phyloP scores from a whole-genome alignment of 78 protist genomes.

The Speleostelium caveatum region DNA sequence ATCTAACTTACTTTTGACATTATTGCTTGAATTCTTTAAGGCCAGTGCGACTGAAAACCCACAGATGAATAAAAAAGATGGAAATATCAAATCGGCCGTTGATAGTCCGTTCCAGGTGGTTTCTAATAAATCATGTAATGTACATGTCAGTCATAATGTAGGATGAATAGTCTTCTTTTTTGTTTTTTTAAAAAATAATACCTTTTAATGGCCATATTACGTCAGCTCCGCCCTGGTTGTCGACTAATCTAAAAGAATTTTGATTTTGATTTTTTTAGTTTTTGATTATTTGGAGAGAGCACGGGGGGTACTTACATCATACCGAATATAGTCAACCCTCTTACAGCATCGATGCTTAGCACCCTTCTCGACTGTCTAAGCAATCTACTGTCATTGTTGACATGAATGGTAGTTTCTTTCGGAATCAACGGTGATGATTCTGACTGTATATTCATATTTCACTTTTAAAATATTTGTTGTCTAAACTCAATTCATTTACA shows the following conservation, averaged over 20 bases:
- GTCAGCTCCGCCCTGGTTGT: constrained; percentile 62
- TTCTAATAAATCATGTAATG: too few relatives aligned
- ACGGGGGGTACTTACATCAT: constrained; percentile 30
- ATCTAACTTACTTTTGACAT: constrained; percentile 16
- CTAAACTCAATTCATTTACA: too few relatives aligned
- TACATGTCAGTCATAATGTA: too few relatives aligned
- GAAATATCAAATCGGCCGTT: constrained; percentile 65
- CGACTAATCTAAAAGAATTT: constrained; percentile 34
- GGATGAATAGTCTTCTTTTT: neutral
- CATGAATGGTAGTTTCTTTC: too few relatives aligned
- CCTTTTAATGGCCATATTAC: constrained; percentile 64
- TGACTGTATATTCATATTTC: too few relatives aligned
- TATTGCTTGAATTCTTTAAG: constrained; percentile 53
- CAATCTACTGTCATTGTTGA: too few relatives aligned
- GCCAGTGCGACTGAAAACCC: constrained; percentile 70
- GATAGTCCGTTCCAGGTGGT: constrained; percentile 61
- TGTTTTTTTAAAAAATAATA: neutral
- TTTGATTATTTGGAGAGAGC: neutral
- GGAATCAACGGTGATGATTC: too few relatives aligned
- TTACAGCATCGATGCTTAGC: constrained; percentile 44
- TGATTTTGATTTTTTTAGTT: neutral
- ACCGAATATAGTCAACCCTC: constrained; percentile 72
- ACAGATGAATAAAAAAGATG: constrained; percentile 60
- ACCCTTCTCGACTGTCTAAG: constrained; percentile 46
- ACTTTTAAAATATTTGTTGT: too few relatives aligned